Base-by-base conservation (phyloP, 257 asterid species). In the Fraxinus quadrangulata region DNA sequence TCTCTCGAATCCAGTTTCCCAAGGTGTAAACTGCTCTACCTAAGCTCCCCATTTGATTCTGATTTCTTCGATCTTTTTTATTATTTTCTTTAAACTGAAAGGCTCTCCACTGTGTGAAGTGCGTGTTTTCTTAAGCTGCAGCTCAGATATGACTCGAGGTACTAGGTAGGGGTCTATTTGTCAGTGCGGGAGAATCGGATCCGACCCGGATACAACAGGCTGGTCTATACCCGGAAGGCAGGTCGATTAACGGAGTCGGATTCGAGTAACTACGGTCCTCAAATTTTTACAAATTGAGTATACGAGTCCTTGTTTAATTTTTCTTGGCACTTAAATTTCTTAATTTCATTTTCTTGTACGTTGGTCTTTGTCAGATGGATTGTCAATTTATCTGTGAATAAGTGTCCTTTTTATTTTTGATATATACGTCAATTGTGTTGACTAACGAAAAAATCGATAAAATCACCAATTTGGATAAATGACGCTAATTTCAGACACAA, bases 1-100 rank as follows among this genome's bases (percentile, higher is more conserved):
- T 63, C 34, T 63, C 69, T 24, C 69, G 69, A 63, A 63, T 63
- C 69, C 36, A 63, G 36, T 63, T 24, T 63, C 69, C 69, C 69
- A 63, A 26, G 19, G 69, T 63, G 69, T 26, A 63, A 8, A 63
- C 36, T 63, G 69, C 69, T 63, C 69, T 63, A 33, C 69, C 69
- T 10, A 63, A 63, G 34, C 34, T 63, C 34, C 69, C 69, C 69
- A 63, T 63, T 63, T 63, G 69, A 63, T 63, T 23, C 34, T 26
- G 69, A 63, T 63, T 26, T 26, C 67, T 59, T 59, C 67, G 30
- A 59, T 63, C 49, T 12, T 14, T 63, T 63, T 63, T 11, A 26
- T 23, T 10, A 63, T 23, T 26, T 12, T 63, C 33, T 63, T 10
- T 17, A 63, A 26, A 26, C 30, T 31, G 69, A 63, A 63, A 26